Percentiles rank a stretch among this genome's conserved stretches.
Conservation (phyloP, 768 basidiomycete genomes). For the Boletus subcaerulescens region DNA sequence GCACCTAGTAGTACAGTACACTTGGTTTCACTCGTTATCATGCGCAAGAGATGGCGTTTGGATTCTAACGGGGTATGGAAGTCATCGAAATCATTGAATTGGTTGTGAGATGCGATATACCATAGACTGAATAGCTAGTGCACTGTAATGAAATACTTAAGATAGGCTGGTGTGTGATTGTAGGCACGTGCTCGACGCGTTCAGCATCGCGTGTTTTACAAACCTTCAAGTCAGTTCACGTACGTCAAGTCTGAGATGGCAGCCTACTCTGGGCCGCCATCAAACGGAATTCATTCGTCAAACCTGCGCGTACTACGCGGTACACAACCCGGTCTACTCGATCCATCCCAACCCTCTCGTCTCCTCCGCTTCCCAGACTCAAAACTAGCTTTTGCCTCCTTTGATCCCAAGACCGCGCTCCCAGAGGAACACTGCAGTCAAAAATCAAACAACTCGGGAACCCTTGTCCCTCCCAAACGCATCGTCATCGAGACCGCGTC, state of each 20-base stretch:
- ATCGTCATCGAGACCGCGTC: slow-evolving; percentile 68
- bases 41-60: slow-evolving; percentile 35
- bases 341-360: slow-evolving; percentile 58
- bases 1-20: too few species aligned
- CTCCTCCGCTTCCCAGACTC: slow-evolving; percentile 60
- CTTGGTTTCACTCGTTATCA: slow-evolving; percentile 52
- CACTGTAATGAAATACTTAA: too few species aligned
- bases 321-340: slow-evolving; percentile 59
- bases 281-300: slow-evolving; percentile 2
- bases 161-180: too few species aligned
- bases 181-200: slow-evolving; percentile 19
- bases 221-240: too few species aligned
- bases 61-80: slow-evolving; percentile 49
- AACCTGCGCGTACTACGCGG: slow-evolving; percentile 34
- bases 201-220: too few species aligned
- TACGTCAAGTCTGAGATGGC: slow-evolving; percentile 9
- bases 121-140: too few species aligned
- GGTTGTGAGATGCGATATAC: slow-evolving; percentile 24
- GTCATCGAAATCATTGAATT: slow-evolving; percentile 52
- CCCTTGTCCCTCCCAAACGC: slow-evolving; percentile 58
- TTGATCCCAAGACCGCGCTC: slow-evolving; percentile 66
- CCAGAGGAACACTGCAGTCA: slow-evolving; percentile 37
- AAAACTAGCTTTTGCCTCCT: slow-evolving; percentile 68
- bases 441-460: slow-evolving; percentile 44
- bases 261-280: not conserved